Evolutionary conservation across 768 basidiomycete species (phyloP).

Genomic region (Boletus bicolor): DNA sequence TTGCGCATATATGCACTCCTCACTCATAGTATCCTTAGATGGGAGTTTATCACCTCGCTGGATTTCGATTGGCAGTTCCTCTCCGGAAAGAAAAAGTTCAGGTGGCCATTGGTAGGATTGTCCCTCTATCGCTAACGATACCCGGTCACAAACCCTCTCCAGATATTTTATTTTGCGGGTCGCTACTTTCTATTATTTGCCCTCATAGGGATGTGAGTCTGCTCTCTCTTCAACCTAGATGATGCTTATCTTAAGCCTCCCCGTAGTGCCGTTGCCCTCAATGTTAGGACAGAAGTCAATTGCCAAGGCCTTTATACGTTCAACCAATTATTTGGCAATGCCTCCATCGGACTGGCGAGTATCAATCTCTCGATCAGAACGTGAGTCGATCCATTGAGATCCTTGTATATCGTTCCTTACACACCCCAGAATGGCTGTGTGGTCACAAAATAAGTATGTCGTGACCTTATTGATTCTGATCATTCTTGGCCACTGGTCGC

Average conservation of each 20-base stretch:
- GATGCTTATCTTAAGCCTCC: background rate
- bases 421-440: slow-evolving; percentile 59
- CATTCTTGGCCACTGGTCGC: slow-evolving; percentile 70
- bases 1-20: slow-evolving; percentile 7
- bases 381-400: slow-evolving; percentile 36
- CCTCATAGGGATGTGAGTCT: slow-evolving; percentile 63
- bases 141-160: background rate
- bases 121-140: background rate
- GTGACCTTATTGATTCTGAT: slow-evolving; percentile 49
- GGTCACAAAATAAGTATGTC: slow-evolving; percentile 57
- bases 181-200: slow-evolving; percentile 65
- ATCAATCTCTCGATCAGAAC: slow-evolving; percentile 69
- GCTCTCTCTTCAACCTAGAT: background rate
- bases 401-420: background rate
- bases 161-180: slow-evolving; percentile 70
- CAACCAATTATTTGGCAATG: slow-evolving; percentile 63
- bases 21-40: slow-evolving; percentile 36
- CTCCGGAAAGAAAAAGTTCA: slow-evolving; percentile 52
- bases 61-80: slow-evolving; percentile 65
- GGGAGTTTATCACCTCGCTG: slow-evolving; percentile 65
- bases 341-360: slow-evolving; percentile 65
- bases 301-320: slow-evolving; percentile 71
- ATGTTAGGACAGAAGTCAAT: slow-evolving; percentile 56
- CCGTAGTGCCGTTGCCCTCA: slow-evolving; percentile 52
- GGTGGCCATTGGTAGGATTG: slow-evolving; percentile 59